Percentiles rank a stretch among this genome's conserved stretches.
phyloP scores from a whole-genome alignment of 2,329 filamentous ascomycete species.

The Beauveria pseudobassiana region DNA sequence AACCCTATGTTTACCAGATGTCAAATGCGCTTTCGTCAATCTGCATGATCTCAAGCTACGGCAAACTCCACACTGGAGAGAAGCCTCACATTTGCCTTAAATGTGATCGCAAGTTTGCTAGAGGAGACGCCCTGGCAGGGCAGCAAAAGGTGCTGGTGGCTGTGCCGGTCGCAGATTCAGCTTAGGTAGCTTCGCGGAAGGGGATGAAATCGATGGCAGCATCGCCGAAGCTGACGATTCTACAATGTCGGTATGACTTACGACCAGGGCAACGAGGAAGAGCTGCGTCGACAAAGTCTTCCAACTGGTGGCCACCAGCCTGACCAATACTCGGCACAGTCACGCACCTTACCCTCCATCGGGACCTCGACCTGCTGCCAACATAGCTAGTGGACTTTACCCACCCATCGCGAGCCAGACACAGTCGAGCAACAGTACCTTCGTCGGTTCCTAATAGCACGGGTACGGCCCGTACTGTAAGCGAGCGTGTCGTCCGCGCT shows the following conservation, averaged over 20 bases:
- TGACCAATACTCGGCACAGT: constrained; percentile 51
- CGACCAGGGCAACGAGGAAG: constrained; percentile 51
- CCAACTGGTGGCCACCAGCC: constrained; percentile 47
- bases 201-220: constrained; percentile 60
- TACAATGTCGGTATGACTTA: constrained; percentile 49
- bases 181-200: constrained; percentile 71
- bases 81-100: constrained; percentile 91
- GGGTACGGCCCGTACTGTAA: constrained; percentile 37
- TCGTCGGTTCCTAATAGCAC: constrained; percentile 41
- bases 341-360: constrained; percentile 69
- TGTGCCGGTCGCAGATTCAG: constrained; percentile 88
- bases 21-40: constrained; percentile 83
- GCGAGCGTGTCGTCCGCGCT: constrained; percentile 42
- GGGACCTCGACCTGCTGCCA: constrained; percentile 36
- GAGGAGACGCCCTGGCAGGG: constrained; percentile 86
- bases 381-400: constrained; percentile 47
- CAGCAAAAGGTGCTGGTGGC: constrained; percentile 95
- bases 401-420: constrained; percentile 42
- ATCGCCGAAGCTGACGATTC: constrained; percentile 46
- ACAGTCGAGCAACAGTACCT: constrained; percentile 44
- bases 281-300: constrained; percentile 60
- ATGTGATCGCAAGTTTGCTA: constrained; percentile 89
- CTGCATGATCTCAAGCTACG: constrained; percentile 92
- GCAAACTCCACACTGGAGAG: constrained; percentile 93
- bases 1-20: constrained; percentile 95